Percentiles rank a stretch among this genome's conserved stretches.
These are phyloP conservation scores for Grigorovia yakushimaensis DNA, from an alignment of 805 yeast species.

Conservation along the genomic window DNA sequence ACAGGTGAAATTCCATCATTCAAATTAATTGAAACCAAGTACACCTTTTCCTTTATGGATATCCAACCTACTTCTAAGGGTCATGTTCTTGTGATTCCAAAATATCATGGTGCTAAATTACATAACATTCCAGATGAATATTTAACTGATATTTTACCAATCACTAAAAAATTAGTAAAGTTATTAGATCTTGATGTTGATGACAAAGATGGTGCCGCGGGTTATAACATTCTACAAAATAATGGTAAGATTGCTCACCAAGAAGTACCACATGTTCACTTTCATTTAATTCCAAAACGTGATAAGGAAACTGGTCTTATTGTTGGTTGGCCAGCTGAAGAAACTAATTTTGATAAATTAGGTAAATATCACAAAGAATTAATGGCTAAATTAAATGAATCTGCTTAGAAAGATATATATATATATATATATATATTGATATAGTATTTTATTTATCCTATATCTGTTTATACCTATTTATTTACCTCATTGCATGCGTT, in stretches of 20 bases:
- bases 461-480: no score
- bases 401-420: background rate
- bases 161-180: constrained; percentile 75
- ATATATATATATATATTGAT: background rate
- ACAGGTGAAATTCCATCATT: constrained; percentile 91
- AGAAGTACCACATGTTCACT: constrained; percentile 90
- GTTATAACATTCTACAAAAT: constrained; percentile 84
- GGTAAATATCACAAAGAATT: constrained; percentile 58
- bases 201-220: constrained; percentile 36
- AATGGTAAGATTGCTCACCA: constrained; percentile 95
- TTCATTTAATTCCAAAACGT: constrained; percentile 90
- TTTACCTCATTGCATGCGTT: no score
- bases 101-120: constrained; percentile 84
- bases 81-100: constrained; percentile 85
- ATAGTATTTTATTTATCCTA: background rate
- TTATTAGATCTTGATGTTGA: constrained; percentile 57
- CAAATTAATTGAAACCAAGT: constrained; percentile 79
- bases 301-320: constrained; percentile 63
- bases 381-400: constrained; percentile 32
- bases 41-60: constrained; percentile 77
- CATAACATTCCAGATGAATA: constrained; percentile 91
- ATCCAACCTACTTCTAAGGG: constrained; percentile 88
- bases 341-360: constrained; percentile 64
- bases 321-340: constrained; percentile 92
- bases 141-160: constrained; percentile 75